Base-by-base conservation (phyloP, 2,329 filamentous ascomycete species). In the Dactylellina drechsleri region DNA sequence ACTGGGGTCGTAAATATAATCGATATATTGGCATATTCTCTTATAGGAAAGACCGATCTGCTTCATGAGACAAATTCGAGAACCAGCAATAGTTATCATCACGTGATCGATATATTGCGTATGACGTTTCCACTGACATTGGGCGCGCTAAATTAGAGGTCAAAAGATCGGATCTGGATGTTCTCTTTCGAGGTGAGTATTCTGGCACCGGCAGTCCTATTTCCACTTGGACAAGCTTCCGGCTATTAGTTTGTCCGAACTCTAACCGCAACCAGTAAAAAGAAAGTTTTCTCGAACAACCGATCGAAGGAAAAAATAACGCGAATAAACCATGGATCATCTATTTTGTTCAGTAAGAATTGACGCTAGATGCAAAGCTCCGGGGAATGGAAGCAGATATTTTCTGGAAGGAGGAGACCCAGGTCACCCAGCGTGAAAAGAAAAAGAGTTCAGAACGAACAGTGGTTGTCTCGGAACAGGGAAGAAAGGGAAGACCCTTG, bases 201-300 rank as follows among this genome's bases (percentile, higher is more conserved):
- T 4, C 31, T 36, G 31, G 31, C 31, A 36, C 10, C 31, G 31
- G 31, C 5, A 7, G 31, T 36, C 31, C 3, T 28, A 28, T 28
- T 28, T n/a, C n/a, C n/a, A n/a, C n/a, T n/a, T n/a, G 31, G 6
- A 36, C 31, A 36, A 36, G 6, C 31, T 5, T 36, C 31, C 31
- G 31, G 31, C 31, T 45, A 49, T 50, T 18, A 31, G 49, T 47
- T 31, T 43, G 56, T 40, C 50, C 45, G 10, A 74, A 74, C 68
- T 67, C 62, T 74, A 74, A 74, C 68, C 60, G 68, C 68, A 66
- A 66, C 36, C 62, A 66, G 60, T 40, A 66, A 74, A 74, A 66
- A 74, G 28, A 62, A 74, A 74, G 61, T 56, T 61, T 74, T 74
- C 60, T 66, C 61, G 61, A 66, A 74, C 61, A 74, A 54, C 45